Percentiles rank a stretch among this genome's conserved stretches.
These are phyloP conservation scores for Hypholoma fasciculare DNA, from an alignment of 768 basidiomycete genomes.

Conservation along the genomic window DNA sequence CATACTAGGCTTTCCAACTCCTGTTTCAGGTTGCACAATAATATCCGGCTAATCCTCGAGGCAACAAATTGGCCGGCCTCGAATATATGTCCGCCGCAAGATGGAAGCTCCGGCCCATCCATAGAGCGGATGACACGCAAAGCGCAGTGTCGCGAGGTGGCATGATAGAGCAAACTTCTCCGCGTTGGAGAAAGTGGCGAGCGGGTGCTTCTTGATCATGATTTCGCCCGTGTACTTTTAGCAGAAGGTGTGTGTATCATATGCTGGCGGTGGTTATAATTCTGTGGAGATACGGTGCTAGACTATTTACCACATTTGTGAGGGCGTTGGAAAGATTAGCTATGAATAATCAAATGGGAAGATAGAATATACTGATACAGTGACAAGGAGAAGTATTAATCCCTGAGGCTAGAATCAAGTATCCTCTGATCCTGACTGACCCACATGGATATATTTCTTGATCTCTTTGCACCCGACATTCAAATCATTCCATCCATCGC, in stretches of 20 bases:
- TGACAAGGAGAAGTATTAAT: background rate
- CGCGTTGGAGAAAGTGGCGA: background rate
- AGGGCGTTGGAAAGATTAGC: background rate
- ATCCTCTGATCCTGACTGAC: background rate
- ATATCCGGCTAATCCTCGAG: slow-evolving; percentile 16
- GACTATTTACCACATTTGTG: background rate
- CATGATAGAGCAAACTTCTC: background rate
- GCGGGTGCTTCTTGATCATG: background rate
- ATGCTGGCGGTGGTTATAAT: background rate
- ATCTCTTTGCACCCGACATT: background rate
- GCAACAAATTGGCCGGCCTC: background rate
- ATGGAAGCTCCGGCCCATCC: background rate
- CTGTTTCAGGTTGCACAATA: slow-evolving; percentile 23
- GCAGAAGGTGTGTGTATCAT: background rate
- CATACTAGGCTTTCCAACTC: slow-evolving; percentile 13
- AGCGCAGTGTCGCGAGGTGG: background rate
- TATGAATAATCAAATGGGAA: background rate
- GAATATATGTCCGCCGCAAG: background rate
- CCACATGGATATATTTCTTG: background rate
- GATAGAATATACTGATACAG: background rate
- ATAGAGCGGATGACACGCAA: background rate
- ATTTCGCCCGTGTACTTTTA: background rate
- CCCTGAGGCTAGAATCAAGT: too few relatives aligned
- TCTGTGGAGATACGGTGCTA: background rate
- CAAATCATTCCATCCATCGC: background rate